Percentiles rank a stretch among this genome's conserved stretches.
phyloP scores from a whole-genome alignment of 257 asterid genomes.

The Penstemon davidsonii region DNA sequence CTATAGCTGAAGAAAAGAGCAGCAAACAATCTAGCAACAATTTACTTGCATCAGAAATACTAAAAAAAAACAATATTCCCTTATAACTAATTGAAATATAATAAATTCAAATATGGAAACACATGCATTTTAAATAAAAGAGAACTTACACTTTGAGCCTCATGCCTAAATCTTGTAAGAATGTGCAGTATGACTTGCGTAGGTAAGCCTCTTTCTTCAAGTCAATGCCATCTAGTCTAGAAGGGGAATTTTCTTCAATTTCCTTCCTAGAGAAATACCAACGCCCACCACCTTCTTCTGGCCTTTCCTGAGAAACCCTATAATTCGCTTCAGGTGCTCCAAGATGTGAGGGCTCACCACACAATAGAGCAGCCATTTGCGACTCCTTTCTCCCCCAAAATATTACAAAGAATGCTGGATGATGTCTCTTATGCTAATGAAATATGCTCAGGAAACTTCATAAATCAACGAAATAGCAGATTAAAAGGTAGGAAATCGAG shows the following conservation, averaged over 20 bases:
- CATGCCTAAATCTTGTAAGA: slow-evolving; percentile 90
- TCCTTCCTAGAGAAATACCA: slow-evolving; percentile 85
- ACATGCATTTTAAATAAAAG: slow-evolving; percentile 15
- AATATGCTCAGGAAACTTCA: slow-evolving; percentile 35
- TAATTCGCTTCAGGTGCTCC: slow-evolving; percentile 58
- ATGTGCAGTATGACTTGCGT: slow-evolving; percentile 82
- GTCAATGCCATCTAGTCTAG: slow-evolving; percentile 77
- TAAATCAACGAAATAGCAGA: slow-evolving; percentile 22
- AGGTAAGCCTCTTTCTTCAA: slow-evolving; percentile 81
- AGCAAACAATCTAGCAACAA: background rate
- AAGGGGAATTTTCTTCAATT: slow-evolving; percentile 88
- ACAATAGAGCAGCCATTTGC: slow-evolving; percentile 58
- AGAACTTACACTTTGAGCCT: slow-evolving; percentile 86
- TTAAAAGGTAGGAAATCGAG: background rate
- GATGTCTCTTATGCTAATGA: slow-evolving; percentile 30
- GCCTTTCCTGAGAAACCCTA: slow-evolving; percentile 54
- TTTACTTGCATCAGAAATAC: slow-evolving; percentile 10
- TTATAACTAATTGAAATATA: background rate
- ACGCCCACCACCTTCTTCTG: slow-evolving; percentile 62
- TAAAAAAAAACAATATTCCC: slow-evolving; percentile 1
- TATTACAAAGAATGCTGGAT: slow-evolving; percentile 19
- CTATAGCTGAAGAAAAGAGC: background rate
- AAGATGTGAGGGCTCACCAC: slow-evolving; percentile 69
- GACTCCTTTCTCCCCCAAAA: slow-evolving; percentile 39
- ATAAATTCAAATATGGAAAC: background rate